phyloP scores from a whole-genome alignment of 495 filamentous ascomycete species.

The Hyphodiscus hymeniophilus region DNA sequence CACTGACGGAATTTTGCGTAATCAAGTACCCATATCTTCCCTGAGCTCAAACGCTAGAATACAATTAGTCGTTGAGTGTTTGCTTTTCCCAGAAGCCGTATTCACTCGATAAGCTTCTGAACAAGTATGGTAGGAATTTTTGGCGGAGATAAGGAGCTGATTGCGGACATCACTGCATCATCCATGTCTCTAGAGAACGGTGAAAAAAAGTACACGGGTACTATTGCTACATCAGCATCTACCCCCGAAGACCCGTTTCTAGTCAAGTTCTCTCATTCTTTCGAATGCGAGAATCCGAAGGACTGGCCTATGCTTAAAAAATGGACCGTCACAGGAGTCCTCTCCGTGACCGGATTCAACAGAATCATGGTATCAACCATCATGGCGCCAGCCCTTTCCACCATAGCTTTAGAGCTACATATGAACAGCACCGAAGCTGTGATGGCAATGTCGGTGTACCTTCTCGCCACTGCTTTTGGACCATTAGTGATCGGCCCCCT shows the following conservation, averaged over 20 bases:
- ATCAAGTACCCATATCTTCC: too few relatives aligned
- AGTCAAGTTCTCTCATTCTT: slow-evolving; percentile 43
- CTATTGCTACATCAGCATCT: neutral
- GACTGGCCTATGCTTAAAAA: slow-evolving; percentile 50
- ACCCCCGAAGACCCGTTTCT: slow-evolving; percentile 16
- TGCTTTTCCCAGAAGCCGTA: too few relatives aligned
- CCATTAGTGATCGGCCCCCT: slow-evolving; percentile 49
- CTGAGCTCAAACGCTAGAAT: too few relatives aligned
- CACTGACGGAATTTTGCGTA: too few relatives aligned
- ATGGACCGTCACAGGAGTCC: slow-evolving; percentile 51
- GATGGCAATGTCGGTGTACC: slow-evolving; percentile 50
- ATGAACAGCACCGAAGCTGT: slow-evolving; percentile 44
- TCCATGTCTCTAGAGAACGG: too few relatives aligned
- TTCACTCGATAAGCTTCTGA: too few relatives aligned
- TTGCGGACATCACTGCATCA: too few relatives aligned
- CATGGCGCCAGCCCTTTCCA: slow-evolving; percentile 53
- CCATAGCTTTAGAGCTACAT: slow-evolving; percentile 45
- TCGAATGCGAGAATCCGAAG: slow-evolving; percentile 51
- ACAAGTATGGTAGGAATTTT: too few relatives aligned
- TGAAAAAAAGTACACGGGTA: too few relatives aligned
- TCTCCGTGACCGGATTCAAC: slow-evolving; percentile 43
- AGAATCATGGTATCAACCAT: slow-evolving; percentile 62
- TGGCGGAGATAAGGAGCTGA: too few relatives aligned
- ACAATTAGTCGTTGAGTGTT: too few relatives aligned
- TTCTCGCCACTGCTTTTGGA: slow-evolving; percentile 57